Percentiles rank a stretch among this genome's conserved stretches.
Evolutionary conservation across 805 yeast genomes (phyloP).

Genomic region (Ogataea chonburiensis): DNA sequence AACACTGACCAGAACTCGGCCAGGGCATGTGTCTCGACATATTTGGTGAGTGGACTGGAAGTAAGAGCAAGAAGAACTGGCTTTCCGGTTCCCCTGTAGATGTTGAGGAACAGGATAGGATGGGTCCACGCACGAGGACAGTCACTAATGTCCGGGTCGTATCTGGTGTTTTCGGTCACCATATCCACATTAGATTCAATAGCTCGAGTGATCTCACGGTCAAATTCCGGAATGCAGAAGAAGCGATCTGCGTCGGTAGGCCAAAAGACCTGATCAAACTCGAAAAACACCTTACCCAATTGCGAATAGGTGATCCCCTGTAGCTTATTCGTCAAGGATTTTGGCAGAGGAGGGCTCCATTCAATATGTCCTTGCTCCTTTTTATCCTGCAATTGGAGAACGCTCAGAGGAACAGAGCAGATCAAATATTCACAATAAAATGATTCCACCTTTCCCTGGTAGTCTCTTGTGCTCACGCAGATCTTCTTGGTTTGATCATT

Average conservation of each 20-base stretch:
- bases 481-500: slow-evolving; percentile 21
- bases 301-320: slow-evolving; percentile 39
- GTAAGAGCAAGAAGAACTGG: slow-evolving; percentile 46
- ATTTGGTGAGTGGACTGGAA: slow-evolving; percentile 50
- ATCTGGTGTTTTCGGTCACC: slow-evolving; percentile 5
- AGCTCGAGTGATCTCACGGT: slow-evolving; percentile 23
- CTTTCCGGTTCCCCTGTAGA: slow-evolving; percentile 30
- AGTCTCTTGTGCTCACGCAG: slow-evolving; percentile 20
- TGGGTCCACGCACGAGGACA: slow-evolving; percentile 27
- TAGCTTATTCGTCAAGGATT: slow-evolving; percentile 27
- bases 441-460: slow-evolving; percentile 7
- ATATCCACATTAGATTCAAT: slow-evolving; percentile 3
- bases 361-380: slow-evolving; percentile 30
- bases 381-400: slow-evolving; percentile 37
- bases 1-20: slow-evolving; percentile 45
- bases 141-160: slow-evolving; percentile 11
- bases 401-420: slow-evolving; percentile 51
- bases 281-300: slow-evolving; percentile 47
- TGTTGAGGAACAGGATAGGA: slow-evolving; percentile 33
- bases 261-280: slow-evolving; percentile 49
- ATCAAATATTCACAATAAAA: slow-evolving; percentile 40
- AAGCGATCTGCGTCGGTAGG: slow-evolving; percentile 36
- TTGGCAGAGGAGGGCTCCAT: slow-evolving; percentile 38
- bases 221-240: slow-evolving; percentile 32
- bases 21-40: slow-evolving; percentile 41